A percentile compares a stretch with the other conserved stretches of the same genome.
Evolutionary conservation across 73 alveolate species (phyloP).

Genomic region (Diophrys appendiculata): DNA sequence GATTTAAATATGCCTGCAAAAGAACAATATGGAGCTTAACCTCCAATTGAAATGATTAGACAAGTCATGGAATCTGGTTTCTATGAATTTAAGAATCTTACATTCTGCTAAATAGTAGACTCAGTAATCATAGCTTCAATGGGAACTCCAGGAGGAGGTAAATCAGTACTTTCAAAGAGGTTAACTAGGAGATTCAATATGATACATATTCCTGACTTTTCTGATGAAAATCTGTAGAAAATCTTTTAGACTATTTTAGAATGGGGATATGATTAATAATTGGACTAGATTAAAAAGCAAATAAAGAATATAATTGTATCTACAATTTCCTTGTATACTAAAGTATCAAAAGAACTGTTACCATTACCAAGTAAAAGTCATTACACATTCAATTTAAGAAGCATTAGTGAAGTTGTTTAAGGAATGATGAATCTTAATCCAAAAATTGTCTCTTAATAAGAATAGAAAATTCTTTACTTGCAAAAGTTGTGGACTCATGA

Average conservation of each 20-base stretch:
- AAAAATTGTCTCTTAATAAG: slow-evolving; percentile 42
- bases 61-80: slow-evolving; percentile 92
- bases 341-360: slow-evolving; percentile 67
- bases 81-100: slow-evolving; percentile 86
- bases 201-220: slow-evolving; percentile 57
- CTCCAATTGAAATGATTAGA: slow-evolving; percentile 96
- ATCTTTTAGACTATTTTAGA: slow-evolving; percentile 80
- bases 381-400: slow-evolving; percentile 86
- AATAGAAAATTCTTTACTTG: slow-evolving; percentile 79
- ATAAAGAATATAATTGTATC: slow-evolving; percentile 25
- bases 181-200: slow-evolving; percentile 69
- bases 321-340: slow-evolving; percentile 33
- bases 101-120: slow-evolving; percentile 85
- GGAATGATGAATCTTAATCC: slow-evolving; percentile 73
- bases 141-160: slow-evolving; percentile 92
- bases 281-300: slow-evolving; percentile 59
- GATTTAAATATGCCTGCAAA: slow-evolving; percentile 98
- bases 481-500: slow-evolving; percentile 93
- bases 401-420: slow-evolving; percentile 88
- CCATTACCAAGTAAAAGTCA: slow-evolving; percentile 97
- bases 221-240: slow-evolving; percentile 87
- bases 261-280: slow-evolving; percentile 74
- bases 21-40: slow-evolving; percentile 97
- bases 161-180: slow-evolving; percentile 64
- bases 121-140: slow-evolving; percentile 83